Evolutionary conservation across 2,329 filamentous ascomycete species (phyloP).

Genomic region (Ascochyta koolunga): DNA sequence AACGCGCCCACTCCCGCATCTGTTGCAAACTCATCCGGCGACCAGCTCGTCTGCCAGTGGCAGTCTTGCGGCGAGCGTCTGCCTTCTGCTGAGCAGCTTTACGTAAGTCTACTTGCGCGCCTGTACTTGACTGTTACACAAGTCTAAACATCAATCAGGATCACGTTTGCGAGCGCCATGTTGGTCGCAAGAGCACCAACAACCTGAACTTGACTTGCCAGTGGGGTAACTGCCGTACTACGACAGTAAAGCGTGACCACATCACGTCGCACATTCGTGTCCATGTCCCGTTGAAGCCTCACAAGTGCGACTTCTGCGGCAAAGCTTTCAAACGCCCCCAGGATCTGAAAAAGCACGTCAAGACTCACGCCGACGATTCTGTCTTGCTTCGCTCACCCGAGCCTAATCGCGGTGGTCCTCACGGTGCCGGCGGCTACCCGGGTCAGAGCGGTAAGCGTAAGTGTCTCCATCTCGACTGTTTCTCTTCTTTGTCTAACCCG

Average conservation of each 20-base stretch:
- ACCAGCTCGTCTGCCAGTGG: constrained; percentile 65
- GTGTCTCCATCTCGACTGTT: constrained; percentile 21
- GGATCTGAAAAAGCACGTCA: constrained; percentile 99
- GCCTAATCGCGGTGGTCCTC: constrained; percentile 56
- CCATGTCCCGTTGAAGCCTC: constrained; percentile 97
- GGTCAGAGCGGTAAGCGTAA: constrained; percentile 50
- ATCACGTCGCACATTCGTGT: constrained; percentile 99
- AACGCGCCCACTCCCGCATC: constrained; percentile 40
- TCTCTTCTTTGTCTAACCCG: constrained; percentile 41
- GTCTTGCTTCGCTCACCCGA: constrained; percentile 71
- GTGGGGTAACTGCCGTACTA: constrained; percentile 95
- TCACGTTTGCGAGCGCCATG: constrained; percentile 97
- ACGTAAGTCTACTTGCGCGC: constrained; percentile 56
- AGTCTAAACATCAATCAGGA: constrained; percentile 64
- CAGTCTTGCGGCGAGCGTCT: constrained; percentile 66
- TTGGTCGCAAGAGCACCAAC: constrained; percentile 98
- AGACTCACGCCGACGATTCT: constrained; percentile 96
- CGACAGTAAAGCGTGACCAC: constrained; percentile 97
- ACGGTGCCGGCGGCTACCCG: constrained; percentile 45
- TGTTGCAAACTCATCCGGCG: constrained; percentile 41
- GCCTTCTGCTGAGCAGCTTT: constrained; percentile 64
- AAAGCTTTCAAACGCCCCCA: constrained; percentile 99
- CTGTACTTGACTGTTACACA: constrained; percentile 14
- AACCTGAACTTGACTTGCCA: constrained; percentile 97
- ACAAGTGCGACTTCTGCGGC: constrained; percentile 98